These are phyloP conservation scores for Quercus wislizeni DNA, from an alignment of 306 rosid genomes.

Conservation along the genomic window DNA sequence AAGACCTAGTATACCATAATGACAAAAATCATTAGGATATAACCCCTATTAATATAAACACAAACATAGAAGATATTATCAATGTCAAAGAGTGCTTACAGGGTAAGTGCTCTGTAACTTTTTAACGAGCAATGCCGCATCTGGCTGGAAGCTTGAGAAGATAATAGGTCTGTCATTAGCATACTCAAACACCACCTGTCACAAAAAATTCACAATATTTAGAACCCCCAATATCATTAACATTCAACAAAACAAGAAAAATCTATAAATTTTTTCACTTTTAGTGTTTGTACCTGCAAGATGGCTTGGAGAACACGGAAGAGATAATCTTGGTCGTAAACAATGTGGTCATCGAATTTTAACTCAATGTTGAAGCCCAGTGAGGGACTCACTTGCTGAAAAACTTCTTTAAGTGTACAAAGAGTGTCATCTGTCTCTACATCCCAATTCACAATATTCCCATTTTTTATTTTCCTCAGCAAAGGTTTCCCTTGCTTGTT, in stretches of 20 bases:
- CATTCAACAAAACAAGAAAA: background rate
- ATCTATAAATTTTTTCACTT: background rate
- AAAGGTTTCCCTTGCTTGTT: slow-evolving; percentile 31
- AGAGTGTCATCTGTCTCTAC: slow-evolving; percentile 48
- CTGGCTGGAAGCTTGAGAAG: slow-evolving; percentile 56
- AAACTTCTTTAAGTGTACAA: slow-evolving; percentile 52
- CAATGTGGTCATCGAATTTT: slow-evolving; percentile 49
- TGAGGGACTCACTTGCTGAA: slow-evolving; percentile 41
- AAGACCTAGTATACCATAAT: slow-evolving; percentile 48
- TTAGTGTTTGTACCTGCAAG: slow-evolving; percentile 18
- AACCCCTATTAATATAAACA: background rate
- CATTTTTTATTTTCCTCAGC: slow-evolving; percentile 46
- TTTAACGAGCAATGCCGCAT: slow-evolving; percentile 37
- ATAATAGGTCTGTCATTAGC: slow-evolving; percentile 50
- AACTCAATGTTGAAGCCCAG: slow-evolving; percentile 55
- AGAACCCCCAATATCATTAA: background rate
- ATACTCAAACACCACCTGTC: slow-evolving; percentile 36
- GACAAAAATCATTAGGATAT: background rate
- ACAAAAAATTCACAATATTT: background rate
- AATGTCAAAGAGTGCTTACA: slow-evolving; percentile 24
- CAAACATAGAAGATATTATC: background rate
- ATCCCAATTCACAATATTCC: slow-evolving; percentile 43
- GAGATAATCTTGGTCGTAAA: slow-evolving; percentile 37
- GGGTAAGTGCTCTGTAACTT: slow-evolving; percentile 47
- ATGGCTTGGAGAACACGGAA: slow-evolving; percentile 28